A percentile compares a stretch with the other conserved stretches of the same genome.
Conservation (phyloP, 345 rosid species). For the Pugionium dolabratum region DNA sequence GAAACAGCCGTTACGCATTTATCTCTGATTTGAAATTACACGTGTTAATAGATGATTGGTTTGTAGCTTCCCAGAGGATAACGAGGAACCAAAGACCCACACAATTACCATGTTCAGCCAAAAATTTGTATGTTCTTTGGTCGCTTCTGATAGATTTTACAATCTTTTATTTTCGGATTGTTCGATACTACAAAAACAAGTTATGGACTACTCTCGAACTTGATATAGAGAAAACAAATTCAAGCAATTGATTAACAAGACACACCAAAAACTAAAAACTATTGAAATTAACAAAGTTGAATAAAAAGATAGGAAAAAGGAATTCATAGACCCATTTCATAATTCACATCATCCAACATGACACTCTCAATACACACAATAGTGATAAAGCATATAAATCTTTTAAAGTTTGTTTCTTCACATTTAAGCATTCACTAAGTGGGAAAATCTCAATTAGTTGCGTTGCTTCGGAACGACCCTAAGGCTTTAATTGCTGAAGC, state of each 20-base stretch:
- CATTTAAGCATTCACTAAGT: slow-evolving; percentile 11
- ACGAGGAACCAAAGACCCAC: too few species aligned
- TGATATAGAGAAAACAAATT: too few species aligned
- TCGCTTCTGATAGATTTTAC: not conserved
- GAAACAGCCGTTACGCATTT: slow-evolving; percentile 29
- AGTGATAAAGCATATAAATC: not conserved
- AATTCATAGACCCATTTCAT: not conserved
- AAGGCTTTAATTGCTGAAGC: slow-evolving; percentile 68
- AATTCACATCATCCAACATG: slow-evolving; percentile 26
- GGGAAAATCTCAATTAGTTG: slow-evolving; percentile 39
- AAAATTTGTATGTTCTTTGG: not conserved
- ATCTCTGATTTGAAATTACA: not conserved
- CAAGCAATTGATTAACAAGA: slow-evolving; percentile 11
- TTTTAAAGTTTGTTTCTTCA: slow-evolving; percentile 5
- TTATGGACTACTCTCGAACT: too few species aligned
- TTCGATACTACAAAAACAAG: too few species aligned
- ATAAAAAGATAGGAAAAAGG: not conserved
- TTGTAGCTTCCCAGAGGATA: not conserved
- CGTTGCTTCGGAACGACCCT: slow-evolving; percentile 68
- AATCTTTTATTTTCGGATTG: not conserved
- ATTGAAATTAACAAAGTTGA: not conserved
- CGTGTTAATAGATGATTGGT: not conserved
- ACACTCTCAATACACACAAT: slow-evolving; percentile 28
- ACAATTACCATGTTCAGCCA: slow-evolving; percentile 5
- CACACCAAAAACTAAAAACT: not conserved